Conservation (phyloP, 1,284 basidiomycete genomes). For the Crucibulum parvulum region DNA sequence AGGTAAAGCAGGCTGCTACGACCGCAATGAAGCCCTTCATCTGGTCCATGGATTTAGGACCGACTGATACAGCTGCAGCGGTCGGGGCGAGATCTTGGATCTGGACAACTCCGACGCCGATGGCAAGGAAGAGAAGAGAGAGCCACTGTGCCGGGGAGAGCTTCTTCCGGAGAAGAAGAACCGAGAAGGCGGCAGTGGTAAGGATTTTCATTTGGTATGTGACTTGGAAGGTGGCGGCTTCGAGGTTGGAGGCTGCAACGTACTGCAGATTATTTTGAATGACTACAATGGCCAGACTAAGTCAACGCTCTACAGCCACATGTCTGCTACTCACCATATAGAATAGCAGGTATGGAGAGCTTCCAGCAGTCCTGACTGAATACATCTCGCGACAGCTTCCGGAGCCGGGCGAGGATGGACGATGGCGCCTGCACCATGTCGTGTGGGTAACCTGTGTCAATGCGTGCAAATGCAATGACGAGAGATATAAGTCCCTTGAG, state of each 20-base stretch:
- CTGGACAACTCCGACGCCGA: slow-evolving; percentile 94
- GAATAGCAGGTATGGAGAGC: slow-evolving; percentile 92
- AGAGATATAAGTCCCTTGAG: slow-evolving; percentile 91
- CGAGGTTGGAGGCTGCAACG: slow-evolving; percentile 91
- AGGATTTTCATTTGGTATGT: slow-evolving; percentile 99
- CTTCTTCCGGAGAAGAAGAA: slow-evolving; percentile 85
- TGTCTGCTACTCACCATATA: slow-evolving; percentile 59
- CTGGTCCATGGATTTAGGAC: slow-evolving; percentile 71
- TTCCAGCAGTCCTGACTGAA: slow-evolving; percentile 95
- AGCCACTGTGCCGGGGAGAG: slow-evolving; percentile 84
- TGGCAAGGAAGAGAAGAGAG: slow-evolving; percentile 83
- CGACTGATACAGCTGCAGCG: slow-evolving; percentile 31
- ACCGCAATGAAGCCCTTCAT: slow-evolving; percentile 89
- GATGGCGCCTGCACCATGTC: slow-evolving; percentile 31
- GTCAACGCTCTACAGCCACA: background rate
- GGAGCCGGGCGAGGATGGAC: slow-evolving; percentile 23
- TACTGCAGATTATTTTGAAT: slow-evolving; percentile 98
- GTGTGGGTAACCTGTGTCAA: slow-evolving; percentile 37
- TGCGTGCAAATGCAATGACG: slow-evolving; percentile 55
- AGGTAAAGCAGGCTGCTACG: slow-evolving; percentile 90
- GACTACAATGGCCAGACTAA: slow-evolving; percentile 48
- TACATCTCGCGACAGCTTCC: slow-evolving; percentile 37
- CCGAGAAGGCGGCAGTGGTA: slow-evolving; percentile 95
- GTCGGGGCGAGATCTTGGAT: slow-evolving; percentile 68
- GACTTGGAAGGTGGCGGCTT: slow-evolving; percentile 94